These are phyloP conservation scores for Trapa bicornis DNA, from an alignment of 345 rosid species.

Conservation along the genomic window DNA sequence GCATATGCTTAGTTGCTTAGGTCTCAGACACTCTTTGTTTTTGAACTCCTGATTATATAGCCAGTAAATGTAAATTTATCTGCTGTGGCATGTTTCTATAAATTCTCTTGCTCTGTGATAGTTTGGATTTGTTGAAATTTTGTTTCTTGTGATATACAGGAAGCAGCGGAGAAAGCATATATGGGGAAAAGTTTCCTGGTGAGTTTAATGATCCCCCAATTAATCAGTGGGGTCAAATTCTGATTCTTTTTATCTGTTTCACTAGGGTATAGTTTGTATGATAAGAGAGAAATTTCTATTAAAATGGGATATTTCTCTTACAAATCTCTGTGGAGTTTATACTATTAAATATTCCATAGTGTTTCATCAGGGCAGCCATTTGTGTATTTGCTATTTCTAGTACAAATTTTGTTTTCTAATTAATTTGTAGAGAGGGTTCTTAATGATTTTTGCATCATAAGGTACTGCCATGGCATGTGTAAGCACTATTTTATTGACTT, in stretches of 20 bases:
- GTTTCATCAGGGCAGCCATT: neutral
- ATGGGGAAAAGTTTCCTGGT: conserved; percentile 85
- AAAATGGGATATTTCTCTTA: no score
- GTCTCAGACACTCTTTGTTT: no score
- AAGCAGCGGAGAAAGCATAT: conserved; percentile 86
- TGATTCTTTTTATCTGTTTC: no score
- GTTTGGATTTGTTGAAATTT: neutral
- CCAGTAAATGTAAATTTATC: neutral
- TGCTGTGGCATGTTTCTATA: neutral
- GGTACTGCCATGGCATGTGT: neutral
- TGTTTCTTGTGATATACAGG: conserved; percentile 33
- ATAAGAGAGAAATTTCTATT: no score
- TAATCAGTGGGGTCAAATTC: no score
- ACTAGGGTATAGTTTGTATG: no score
- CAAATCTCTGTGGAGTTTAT: no score
- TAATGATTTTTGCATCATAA: neutral
- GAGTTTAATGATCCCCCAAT: conserved; percentile 6
- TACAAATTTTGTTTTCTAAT: no score
- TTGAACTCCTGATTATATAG: neutral
- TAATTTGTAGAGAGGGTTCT: neutral
- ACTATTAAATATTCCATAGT: neutral
- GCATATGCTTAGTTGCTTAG: no score
- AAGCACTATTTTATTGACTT: neutral
- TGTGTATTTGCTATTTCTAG: neutral
- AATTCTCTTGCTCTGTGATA: neutral